Conservation (phyloP, 75 land plant genomes). For the Chamaecyparis obtusa region DNA sequence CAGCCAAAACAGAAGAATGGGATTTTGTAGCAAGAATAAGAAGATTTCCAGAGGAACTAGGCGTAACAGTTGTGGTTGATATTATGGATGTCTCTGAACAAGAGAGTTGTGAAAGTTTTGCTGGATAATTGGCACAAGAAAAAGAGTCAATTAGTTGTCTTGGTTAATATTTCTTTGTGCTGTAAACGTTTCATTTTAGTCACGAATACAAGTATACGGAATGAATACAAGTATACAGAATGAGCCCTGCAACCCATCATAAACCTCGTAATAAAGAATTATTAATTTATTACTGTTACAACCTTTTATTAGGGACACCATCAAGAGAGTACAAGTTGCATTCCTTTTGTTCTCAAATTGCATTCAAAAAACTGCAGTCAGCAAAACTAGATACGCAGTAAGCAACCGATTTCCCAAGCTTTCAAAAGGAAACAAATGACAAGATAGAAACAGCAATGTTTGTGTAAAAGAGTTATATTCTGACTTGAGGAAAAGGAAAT, state of each 20-base stretch:
- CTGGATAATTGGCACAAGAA: constrained; percentile 18
- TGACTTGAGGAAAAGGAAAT: background rate
- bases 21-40: constrained; percentile 30
- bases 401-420: background rate
- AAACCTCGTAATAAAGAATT: background rate
- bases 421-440: background rate
- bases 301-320: background rate
- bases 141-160: background rate
- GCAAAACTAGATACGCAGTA: background rate
- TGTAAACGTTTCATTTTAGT: background rate
- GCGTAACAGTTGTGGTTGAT: constrained; percentile 19
- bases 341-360: background rate
- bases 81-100: constrained; percentile 23
- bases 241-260: background rate
- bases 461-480: background rate
- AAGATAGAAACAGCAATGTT: background rate
- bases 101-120: constrained; percentile 16
- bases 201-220: background rate
- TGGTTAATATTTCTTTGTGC: background rate
- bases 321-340: background rate
- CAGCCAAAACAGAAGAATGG: constrained; percentile 18
- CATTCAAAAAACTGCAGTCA: background rate
- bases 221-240: background rate
- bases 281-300: background rate
- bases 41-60: constrained; percentile 28